Evolutionary conservation across 1,284 basidiomycete genomes (phyloP), one percentile per base, ranked within the genome.

Genomic region (Pyrrhoderma lamaoense): DNA sequence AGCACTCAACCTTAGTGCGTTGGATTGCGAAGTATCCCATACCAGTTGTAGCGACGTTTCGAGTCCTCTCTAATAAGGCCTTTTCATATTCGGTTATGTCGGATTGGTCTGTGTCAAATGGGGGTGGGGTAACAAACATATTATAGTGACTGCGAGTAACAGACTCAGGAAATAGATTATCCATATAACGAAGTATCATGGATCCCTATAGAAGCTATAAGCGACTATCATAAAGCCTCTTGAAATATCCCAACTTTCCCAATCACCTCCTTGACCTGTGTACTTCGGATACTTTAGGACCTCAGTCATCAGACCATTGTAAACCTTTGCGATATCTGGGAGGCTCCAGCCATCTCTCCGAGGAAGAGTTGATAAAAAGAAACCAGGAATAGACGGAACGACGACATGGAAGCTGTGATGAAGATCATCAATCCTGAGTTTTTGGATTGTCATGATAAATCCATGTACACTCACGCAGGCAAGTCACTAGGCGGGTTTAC

Each of bases 361-460:
- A 3, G 58, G 58, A 7, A 55, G 46, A 1, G 56, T 56, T 7
- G 60, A 62, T 25, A 58, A 51, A 37, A 60, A 59, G 45, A 56
- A 59, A n/a, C 60, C 58, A 11, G 60, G 59, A 31, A 61, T 49
- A n/a, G 60, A 62, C 13, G 60, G 60, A 7, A 58, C 48, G 27
- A 62, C 54, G 5, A 62, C 46, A 36, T 62, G 53, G 43, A 60
- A 62, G 14, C 60, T 61, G 39, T n/a, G 16, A 40, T 31, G 21
- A 11, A 3, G 34, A 16, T 36, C 16, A 38, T 5, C 2, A 19
- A 40, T 19, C 37, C 42, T 36, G 25, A 48, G 16, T 2, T 8
- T n/a, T 23, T 36, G 1, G 36, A 27, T 2, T 8, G 23, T 11
- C 16, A 3, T 14, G 16, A 4, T 14, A 47, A 8, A 3, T 18